Percentiles rank a stretch among this genome's conserved stretches.
Conservation (phyloP, 2,329 filamentous ascomycete genomes). For the Penicillium sp. region DNA sequence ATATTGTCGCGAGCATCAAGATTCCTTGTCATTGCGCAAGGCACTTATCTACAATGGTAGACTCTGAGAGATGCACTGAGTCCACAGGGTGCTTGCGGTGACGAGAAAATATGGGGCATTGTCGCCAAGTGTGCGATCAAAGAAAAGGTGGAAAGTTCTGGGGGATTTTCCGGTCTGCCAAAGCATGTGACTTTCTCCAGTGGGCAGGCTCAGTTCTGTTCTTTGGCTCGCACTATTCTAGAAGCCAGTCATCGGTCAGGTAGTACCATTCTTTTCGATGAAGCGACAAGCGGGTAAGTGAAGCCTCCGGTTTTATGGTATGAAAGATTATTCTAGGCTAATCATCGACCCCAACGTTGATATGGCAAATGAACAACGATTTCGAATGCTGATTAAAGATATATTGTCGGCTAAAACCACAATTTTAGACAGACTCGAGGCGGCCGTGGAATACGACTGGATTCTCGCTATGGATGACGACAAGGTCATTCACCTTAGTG, state of each 20-base stretch:
- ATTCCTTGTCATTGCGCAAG: no score
- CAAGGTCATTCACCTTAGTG: background rate
- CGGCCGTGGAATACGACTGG: no score
- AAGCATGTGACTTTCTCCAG: background rate
- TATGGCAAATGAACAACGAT: background rate
- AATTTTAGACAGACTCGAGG: background rate
- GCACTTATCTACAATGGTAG: no score
- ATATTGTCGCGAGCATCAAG: background rate
- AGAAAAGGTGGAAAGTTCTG: background rate
- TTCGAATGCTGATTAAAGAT: background rate
- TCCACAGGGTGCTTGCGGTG: background rate
- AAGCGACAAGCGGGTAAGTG: background rate
- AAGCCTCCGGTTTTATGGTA: no score
- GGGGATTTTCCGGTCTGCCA: background rate
- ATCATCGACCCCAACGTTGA: background rate
- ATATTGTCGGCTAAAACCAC: background rate
- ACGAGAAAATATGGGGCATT: background rate
- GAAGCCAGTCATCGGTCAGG: background rate
- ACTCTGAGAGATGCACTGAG: background rate
- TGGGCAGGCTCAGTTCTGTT: background rate
- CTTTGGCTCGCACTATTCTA: background rate
- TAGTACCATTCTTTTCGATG: background rate
- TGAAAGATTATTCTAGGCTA: background rate
- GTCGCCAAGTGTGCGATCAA: background rate
- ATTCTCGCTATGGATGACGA: background rate